Evolutionary conservation across 129 eudicot genomes (phyloP), one percentile per base, ranked within the genome.

Genomic region (Escallonia rubra): DNA sequence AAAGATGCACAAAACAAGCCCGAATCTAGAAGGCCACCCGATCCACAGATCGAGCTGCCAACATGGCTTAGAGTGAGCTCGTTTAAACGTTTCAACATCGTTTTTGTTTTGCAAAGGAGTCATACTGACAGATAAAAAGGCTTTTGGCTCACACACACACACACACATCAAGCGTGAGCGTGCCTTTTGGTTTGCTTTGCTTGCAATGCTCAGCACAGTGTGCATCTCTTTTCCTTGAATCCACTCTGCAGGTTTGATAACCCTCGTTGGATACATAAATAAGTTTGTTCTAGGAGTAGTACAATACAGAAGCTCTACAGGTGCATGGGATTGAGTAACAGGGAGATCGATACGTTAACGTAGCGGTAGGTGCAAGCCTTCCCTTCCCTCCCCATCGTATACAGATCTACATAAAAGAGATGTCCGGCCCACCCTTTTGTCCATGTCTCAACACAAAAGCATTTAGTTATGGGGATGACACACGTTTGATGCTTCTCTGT

Each of bases 341-440:
- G 14, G 61, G 58, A 59, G 23, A n/a, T n/a, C n/a, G n/a, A 67
- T 67, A 67, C 79, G 34, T 1, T 23, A 23, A 23, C 34, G 43
- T 75, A 61, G 74, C 74, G 64, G 67, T 66, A 61, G 79, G 79
- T 68, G 79, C 74, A 75, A 74, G 73, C 55, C 53, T 74, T 40
- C 60, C 40, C 9, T 23, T 23, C 34, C 34, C 34, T 23, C 34
- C 34, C 34, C 34, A 23, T 65, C 72, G 40, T 43, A 51, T 7
- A 1, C 34, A 23, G n/a, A n/a, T 23, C 34, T 23, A 23, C 34
- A 23, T 23, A 23, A 72, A 51, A 64, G 16, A n/a, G 68, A 72
- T 63, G 63, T 62, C 59, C 59, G 58, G 59, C 59, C 74, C 5
- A 10, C 8, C 52, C 6, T 7, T 8, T 11, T 48, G 11, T 40